Evolutionary conservation across 2,329 filamentous ascomycete species (phyloP).

Genomic region (Hymenoscyphus scutula): DNA sequence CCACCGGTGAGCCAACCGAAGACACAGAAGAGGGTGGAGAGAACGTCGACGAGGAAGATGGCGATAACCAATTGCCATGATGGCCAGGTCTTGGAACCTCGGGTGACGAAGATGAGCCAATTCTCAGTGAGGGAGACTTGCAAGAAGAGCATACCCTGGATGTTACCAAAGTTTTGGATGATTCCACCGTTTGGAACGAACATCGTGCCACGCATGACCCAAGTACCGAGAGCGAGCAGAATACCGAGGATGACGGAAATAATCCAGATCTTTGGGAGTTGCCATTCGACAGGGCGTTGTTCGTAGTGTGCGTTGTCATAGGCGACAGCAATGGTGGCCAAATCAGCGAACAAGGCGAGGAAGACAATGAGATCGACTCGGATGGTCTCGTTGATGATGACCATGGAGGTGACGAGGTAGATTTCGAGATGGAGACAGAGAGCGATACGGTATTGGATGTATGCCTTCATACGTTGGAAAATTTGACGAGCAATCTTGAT

Average conservation of each 20-base stretch:
- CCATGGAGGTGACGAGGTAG: conserved; percentile 75
- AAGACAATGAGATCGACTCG: conserved; percentile 72
- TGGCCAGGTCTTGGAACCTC: conserved; percentile 69
- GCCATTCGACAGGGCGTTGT: conserved; percentile 73
- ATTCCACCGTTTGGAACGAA: conserved; percentile 70
- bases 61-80: conserved; percentile 72
- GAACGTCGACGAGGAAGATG: conserved; percentile 68
- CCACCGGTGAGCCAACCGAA: conserved; percentile 72
- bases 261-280: conserved; percentile 78
- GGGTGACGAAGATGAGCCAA: conserved; percentile 77
- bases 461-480: conserved; percentile 96
- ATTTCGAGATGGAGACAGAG: conserved; percentile 86
- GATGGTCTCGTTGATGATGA: conserved; percentile 77
- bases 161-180: conserved; percentile 70
- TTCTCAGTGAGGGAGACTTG: conserved; percentile 73
- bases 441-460: conserved; percentile 93
- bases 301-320: conserved; percentile 80
- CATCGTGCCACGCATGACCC: conserved; percentile 69
- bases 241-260: conserved; percentile 68
- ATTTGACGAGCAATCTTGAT: conserved; percentile 93
- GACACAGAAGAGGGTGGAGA: conserved; percentile 71
- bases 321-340: conserved; percentile 74
- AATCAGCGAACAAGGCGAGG: conserved; percentile 75
- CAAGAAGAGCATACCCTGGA: conserved; percentile 73
- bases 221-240: conserved; percentile 67